Evolutionary conservation across 2,329 filamentous ascomycete genomes (phyloP).

Genomic region (Arthrobotrys sinensis): DNA sequence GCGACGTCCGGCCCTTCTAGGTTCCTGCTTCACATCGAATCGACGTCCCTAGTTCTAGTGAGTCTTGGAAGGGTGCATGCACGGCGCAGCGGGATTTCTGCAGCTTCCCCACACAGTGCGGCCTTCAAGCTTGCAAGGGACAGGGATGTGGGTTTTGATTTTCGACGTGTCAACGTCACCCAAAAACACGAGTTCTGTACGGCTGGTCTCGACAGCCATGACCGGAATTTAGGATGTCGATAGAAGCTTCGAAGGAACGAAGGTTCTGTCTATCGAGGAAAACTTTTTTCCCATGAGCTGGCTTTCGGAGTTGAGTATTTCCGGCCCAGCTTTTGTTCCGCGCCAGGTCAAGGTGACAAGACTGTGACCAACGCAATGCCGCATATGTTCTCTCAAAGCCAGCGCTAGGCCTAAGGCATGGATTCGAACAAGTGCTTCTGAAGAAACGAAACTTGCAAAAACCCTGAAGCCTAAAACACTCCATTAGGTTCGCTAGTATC

Average conservation of each 20-base stretch:
- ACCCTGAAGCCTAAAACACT: too few relatives aligned
- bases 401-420: background rate
- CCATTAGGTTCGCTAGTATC: background rate
- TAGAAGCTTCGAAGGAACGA: background rate
- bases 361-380: background rate
- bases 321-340: too few relatives aligned
- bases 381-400: background rate
- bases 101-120: constrained; percentile 47
- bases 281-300: background rate
- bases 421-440: background rate
- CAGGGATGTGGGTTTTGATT: constrained; percentile 12
- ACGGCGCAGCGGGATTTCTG: constrained; percentile 15
- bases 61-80: constrained; percentile 21
- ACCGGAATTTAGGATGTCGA: background rate
- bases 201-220: background rate
- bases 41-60: too few relatives aligned
- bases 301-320: too few relatives aligned
- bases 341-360: too few relatives aligned
- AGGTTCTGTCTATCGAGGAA: background rate
- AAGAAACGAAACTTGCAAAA: too few relatives aligned
- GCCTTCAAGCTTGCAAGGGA: constrained; percentile 9
- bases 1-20: background rate
- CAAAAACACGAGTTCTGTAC: background rate
- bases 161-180: background rate
- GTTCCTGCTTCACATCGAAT: background rate